Base-by-base conservation (phyloP, 192 early-diverging fungal species). In the Lunasporangiospora selenospora region DNA sequence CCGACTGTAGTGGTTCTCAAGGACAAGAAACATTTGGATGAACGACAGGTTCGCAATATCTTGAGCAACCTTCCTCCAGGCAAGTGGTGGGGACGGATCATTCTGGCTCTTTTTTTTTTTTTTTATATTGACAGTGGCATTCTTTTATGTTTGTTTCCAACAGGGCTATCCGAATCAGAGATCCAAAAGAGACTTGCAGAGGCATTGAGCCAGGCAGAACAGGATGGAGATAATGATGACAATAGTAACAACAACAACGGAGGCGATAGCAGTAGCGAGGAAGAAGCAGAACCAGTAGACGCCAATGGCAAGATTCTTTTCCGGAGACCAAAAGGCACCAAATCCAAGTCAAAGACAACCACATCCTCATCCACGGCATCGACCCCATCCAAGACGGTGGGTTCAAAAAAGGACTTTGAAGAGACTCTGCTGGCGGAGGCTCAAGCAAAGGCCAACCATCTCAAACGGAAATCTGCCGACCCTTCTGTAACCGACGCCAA, bases 1-100 rank as follows among this genome's bases (percentile, higher is more conserved):
- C 65, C 75, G 4, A 66, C 64, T 5, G 65, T 76, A 1, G 75
- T 76, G n/a, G 75, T 76, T 4, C 48, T 76, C 23, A 76, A 76
- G 29, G 75, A 76, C 21, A 43, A 65, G 7, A 76, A 67, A 16
- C 75, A 76, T 56, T 19, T 76, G 33, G 65, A 67, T 66, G 75
- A 76, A 48, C 58, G 65, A 13, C 75, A 76, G 32, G 75, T 76
- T 30, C 57, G 52, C 21, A 62, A 76, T 41, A 43, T 67, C 0
- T 31, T 76, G 6, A 67, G 67, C 12, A 67, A 76, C 30, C 53
- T 67, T 16, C 65, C 59, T 23, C 43, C 64, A 41, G 64, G 75
- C 67, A 63, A 15, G 24, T 5, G 18, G 15, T 37, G 26, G 33
- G 9, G 5, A 16, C 12, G 19, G n/a, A 48, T n/a, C 31, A 11